Evolutionary conservation across 257 asterid genomes (phyloP).

Genomic region (Nicotiana tomentosiformis): DNA sequence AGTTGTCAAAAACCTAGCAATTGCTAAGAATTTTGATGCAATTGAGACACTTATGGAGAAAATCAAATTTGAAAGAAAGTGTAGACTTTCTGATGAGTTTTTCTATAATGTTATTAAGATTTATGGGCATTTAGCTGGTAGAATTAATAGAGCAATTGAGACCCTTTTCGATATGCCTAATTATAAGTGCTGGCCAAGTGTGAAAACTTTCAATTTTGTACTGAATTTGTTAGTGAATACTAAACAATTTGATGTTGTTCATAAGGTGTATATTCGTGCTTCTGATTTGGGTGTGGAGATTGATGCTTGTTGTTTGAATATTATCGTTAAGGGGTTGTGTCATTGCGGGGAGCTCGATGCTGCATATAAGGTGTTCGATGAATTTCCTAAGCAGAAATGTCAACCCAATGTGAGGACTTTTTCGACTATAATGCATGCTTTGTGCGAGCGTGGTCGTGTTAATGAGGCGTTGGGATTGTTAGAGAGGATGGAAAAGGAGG

Average conservation of each 20-base stretch:
- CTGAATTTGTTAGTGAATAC: slow-evolving; percentile 58
- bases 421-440: slow-evolving; percentile 70
- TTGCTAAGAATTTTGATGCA: slow-evolving; percentile 55
- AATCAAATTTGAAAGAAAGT: slow-evolving; percentile 68
- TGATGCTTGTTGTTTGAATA: slow-evolving; percentile 83
- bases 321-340: slow-evolving; percentile 70
- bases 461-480: slow-evolving; percentile 55
- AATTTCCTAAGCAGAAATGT: slow-evolving; percentile 72
- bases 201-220: slow-evolving; percentile 57
- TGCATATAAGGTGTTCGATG: slow-evolving; percentile 77
- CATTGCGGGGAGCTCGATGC: slow-evolving; percentile 52
- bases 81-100: slow-evolving; percentile 82
- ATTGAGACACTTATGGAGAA: slow-evolving; percentile 55
- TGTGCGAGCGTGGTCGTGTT: slow-evolving; percentile 43
- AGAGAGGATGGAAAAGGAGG: slow-evolving; percentile 61
- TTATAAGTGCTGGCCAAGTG: slow-evolving; percentile 78
- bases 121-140: slow-evolving; percentile 67
- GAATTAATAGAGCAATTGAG: slow-evolving; percentile 53
- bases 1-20: slow-evolving; percentile 56
- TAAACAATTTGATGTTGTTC: slow-evolving; percentile 69
- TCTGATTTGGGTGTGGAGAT: slow-evolving; percentile 60
- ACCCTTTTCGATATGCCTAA: slow-evolving; percentile 80
- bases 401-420: slow-evolving; percentile 58
- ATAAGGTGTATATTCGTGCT: slow-evolving; percentile 57
- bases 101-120: slow-evolving; percentile 70